A percentile compares a stretch with the other conserved stretches of the same genome.
Conservation (phyloP, 257 asterid genomes). For the Schizonepeta tenuifolia region DNA sequence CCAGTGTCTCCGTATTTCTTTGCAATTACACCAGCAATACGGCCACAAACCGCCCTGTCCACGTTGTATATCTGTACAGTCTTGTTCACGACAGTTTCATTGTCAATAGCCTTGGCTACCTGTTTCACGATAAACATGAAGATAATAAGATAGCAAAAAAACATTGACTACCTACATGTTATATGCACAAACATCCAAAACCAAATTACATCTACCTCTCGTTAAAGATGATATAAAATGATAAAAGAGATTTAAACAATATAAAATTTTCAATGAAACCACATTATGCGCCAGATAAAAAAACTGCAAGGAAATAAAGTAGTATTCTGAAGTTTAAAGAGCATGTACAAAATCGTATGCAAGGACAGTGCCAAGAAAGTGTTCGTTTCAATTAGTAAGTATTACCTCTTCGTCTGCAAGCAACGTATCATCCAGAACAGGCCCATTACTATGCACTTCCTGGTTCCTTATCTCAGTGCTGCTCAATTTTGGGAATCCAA, state of each 20-base stretch:
- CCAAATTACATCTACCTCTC: not conserved
- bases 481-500: slow-evolving; percentile 88
- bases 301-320: not conserved
- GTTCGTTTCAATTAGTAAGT: slow-evolving; percentile 5
- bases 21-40: slow-evolving; percentile 94
- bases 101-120: slow-evolving; percentile 84
- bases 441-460: slow-evolving; percentile 94
- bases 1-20: slow-evolving; percentile 98
- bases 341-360: not conserved
- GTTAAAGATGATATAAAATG: too few relatives aligned
- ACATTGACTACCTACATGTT: too few relatives aligned
- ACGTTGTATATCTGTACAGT: slow-evolving; percentile 78
- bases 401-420: slow-evolving; percentile 82
- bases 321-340: not conserved
- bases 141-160: not conserved
- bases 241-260: too few relatives aligned
- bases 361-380: not conserved
- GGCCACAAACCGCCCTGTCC: slow-evolving; percentile 99
- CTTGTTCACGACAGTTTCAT: slow-evolving; percentile 80
- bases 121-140: slow-evolving; percentile 39
- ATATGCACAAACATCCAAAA: not conserved
- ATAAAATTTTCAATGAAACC: not conserved
- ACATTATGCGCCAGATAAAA: not conserved
- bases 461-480: slow-evolving; percentile 87
- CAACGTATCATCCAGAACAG: slow-evolving; percentile 83